phyloP scores from a whole-genome alignment of 2,329 filamentous ascomycete genomes.

The Graphiopsis chlorocephala region DNA sequence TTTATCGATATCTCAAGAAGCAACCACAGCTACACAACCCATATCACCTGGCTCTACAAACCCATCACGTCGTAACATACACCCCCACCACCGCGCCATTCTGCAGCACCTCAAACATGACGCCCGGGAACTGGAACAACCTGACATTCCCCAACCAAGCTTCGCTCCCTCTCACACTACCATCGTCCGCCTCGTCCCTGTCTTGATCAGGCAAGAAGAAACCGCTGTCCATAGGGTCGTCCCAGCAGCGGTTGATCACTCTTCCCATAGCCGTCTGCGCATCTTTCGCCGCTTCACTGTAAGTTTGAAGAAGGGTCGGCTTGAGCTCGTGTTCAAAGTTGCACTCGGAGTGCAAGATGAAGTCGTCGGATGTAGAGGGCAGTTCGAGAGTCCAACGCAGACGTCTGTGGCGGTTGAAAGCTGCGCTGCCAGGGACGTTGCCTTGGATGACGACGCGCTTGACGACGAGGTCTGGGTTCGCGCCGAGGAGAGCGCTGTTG shows the following conservation, averaged over 20 bases:
- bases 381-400: slow-evolving; percentile 72
- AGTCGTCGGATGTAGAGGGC: slow-evolving; percentile 41
- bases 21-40: neutral
- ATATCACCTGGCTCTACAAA: no score
- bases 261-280: slow-evolving; percentile 50
- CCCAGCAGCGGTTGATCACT: slow-evolving; percentile 39
- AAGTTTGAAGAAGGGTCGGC: slow-evolving; percentile 28
- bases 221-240: slow-evolving; percentile 30
- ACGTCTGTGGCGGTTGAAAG: slow-evolving; percentile 90
- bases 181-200: slow-evolving; percentile 35
- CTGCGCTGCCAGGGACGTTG: slow-evolving; percentile 92
- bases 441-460: slow-evolving; percentile 92
- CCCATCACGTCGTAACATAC: slow-evolving; percentile 5
- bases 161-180: slow-evolving; percentile 41
- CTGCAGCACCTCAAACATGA: slow-evolving; percentile 94
- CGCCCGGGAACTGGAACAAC: slow-evolving; percentile 86
- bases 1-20: neutral
- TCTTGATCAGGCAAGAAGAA: slow-evolving; percentile 35
- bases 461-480: slow-evolving; percentile 63
- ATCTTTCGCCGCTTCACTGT: slow-evolving; percentile 50
- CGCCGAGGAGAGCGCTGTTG: neutral
- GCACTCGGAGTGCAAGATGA: slow-evolving; percentile 69
- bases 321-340: slow-evolving; percentile 69
- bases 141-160: slow-evolving; percentile 69
- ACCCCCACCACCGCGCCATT: slow-evolving; percentile 68